Evolutionary conservation across 169 alveolate genomes (phyloP).

Genomic region (Blepharisma undulans): DNA sequence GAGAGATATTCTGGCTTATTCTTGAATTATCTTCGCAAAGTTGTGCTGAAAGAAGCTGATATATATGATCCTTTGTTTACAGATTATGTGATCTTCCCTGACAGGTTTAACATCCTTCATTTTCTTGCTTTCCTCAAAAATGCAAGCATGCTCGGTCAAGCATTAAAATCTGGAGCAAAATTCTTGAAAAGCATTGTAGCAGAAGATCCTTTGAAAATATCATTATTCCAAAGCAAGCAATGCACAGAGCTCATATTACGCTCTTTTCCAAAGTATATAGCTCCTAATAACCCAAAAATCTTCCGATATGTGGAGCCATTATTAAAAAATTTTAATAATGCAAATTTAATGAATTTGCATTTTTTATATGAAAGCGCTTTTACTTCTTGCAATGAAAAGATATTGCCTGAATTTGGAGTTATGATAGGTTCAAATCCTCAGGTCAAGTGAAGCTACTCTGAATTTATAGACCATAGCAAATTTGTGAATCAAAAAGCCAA

Average conservation of each 20-base stretch:
- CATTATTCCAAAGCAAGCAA: neutral
- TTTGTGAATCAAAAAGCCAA: neutral
- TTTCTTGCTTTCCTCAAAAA: neutral
- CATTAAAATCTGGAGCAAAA: conserved; percentile 1
- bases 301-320: neutral
- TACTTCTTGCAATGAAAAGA: neutral
- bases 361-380: neutral
- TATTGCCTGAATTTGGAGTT: neutral
- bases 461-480: neutral
- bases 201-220: neutral
- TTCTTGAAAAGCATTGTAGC: neutral
- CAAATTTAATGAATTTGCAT: neutral
- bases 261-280: neutral
- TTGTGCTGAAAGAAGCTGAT: neutral
- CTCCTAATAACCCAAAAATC: neutral
- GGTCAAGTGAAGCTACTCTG: neutral
- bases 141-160: neutral
- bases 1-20: neutral
- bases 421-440: neutral
- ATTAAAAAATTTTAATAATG: neutral
- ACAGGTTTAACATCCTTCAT: neutral
- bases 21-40: neutral
- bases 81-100: neutral
- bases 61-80: neutral
- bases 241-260: neutral